Base-by-base conservation (phyloP, 208 protist species). In the Leishmania lainsoni region DNA sequence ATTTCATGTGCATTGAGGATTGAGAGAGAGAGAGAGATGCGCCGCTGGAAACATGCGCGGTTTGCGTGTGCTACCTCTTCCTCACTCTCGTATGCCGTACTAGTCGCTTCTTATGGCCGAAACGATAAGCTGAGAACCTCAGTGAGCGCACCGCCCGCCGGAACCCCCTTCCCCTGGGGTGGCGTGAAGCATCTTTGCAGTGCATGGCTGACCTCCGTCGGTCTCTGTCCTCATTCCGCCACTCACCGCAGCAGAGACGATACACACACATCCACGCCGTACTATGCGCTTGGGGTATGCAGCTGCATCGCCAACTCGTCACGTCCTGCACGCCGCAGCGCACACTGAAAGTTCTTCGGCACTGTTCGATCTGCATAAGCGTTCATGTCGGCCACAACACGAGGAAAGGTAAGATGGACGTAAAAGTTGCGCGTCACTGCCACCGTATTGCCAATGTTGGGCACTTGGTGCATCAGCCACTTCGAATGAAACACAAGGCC, bases 391-490 rank as follows among this genome's bases (percentile, higher is more conserved):
- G 63, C 68, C 70, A 65, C 83, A 26, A 89, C 85, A 32, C 87
- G 80, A 59, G 85, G 81, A 52, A 91, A 89, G 8, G 86, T 89
- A 9, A 79, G 10, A 42, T 29, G 42, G 3, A 79, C 85, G 77
- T 82, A 89, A 59, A 90, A 69, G 54, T 91, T 90, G 65, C 90
- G 86, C 56, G 88, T 90, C 8, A 91, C 83, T 20, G 83, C 88
- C n/a, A 86, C 68, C 56, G 88, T 90, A 4, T 79, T 71, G 51
- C 83, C 86, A 48, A 86, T 81, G 79, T 91, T 91, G 59, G 88
- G 76, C 22, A 90, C 86, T 76, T 87, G 83, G 56, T 90, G 88
- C 86, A 91, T 86, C 88, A 91, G 17, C 86, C 88, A 58, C 78
- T 85, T 35, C 83, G 86, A 48, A 91, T 86, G 42, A 88, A 88